phyloP scores from a whole-genome alignment of 2,329 filamentous ascomycete genomes.

The Neocatenulostroma microsporum region DNA sequence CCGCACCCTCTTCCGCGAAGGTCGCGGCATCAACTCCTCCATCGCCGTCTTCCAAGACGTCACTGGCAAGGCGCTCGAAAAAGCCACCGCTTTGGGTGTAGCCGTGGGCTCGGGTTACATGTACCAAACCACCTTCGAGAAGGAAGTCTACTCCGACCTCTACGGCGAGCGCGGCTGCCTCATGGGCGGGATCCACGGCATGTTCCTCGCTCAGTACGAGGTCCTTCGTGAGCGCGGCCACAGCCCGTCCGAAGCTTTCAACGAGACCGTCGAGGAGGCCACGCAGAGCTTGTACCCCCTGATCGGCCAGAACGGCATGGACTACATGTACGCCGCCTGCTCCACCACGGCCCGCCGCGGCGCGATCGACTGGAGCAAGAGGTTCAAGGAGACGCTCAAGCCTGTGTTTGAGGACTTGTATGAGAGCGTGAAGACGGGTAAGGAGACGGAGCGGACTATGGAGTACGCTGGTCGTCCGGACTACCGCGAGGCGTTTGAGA shows the following conservation, averaged over 20 bases:
- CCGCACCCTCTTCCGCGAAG: conserved; percentile 97
- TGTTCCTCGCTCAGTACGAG: conserved; percentile 99
- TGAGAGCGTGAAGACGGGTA: conserved; percentile 81
- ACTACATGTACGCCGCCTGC: conserved; percentile 99
- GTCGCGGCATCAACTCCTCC: conserved; percentile 99
- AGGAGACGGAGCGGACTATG: conserved; percentile 91
- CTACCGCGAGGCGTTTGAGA: conserved; percentile 95
- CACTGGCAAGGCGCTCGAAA: conserved; percentile 96
- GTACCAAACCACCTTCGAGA: conserved; percentile 99
- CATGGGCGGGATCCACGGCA: conserved; percentile 99
- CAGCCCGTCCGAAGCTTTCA: conserved; percentile 97
- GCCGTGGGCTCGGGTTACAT: conserved; percentile 97
- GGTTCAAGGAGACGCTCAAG: conserved; percentile 98
- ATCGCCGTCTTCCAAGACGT: conserved; percentile 98
- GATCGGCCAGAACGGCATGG: conserved; percentile 96
- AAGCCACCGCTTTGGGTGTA: conserved; percentile 91
- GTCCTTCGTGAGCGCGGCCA: conserved; percentile 98
- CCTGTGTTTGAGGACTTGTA: conserved; percentile 98
- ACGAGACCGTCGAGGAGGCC: conserved; percentile 99
- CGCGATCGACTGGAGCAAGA: conserved; percentile 96
- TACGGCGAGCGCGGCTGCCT: conserved; percentile 99
- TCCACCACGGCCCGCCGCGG: conserved; percentile 96
- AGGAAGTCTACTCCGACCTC: conserved; percentile 99
- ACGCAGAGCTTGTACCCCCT: conserved; percentile 97
- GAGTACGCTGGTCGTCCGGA: conserved; percentile 94